Base-by-base conservation (phyloP, 805 yeast species). In the Zygotorulaspora florentina region DNA sequence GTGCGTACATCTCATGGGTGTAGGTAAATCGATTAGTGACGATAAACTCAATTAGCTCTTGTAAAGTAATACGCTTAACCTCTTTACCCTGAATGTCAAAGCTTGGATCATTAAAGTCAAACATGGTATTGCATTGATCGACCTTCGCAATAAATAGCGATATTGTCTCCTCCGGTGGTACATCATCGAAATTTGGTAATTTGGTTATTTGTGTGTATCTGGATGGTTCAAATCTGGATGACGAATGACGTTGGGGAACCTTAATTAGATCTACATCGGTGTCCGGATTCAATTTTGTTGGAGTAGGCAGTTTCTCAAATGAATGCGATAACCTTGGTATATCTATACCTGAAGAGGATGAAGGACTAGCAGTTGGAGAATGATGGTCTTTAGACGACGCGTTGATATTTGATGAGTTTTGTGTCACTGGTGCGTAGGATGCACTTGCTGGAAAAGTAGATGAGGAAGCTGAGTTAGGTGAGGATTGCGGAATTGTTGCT, bases 81-180 rank as follows among this genome's bases (percentile, higher is more conserved):
- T 93, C 98, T 66, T 93, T 93, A 38, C 97, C 96, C 58, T 85
- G 81, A 43, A 89, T 80, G 66, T 93, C 97, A 46, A 83, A 82
- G 11, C 96, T 84, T 6, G 97, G 96, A 67, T 93, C 98, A 58
- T 80, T 79, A 63, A 93, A 93, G 70, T 93, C 96, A 71, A 91
- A 93, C 71, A 93, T 80, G 20, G 89, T 83, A 64, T 87, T 88
- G 72, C 98, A 91, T 68, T 93, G 99, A 59, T 89, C 95, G 42
- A 91, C 82, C 62, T 93, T 93, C 57, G 85, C 85, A 43, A 89
- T 70, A 59, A 93, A 93, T 50, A 93, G 74, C 23, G 60, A 51
- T 42, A 83, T 79, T 51, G 85, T 83, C 61, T 87, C 91, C 51
- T 81, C 87, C 16, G 88, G 85, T 3, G 86, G 77, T 16, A 90